Base-by-base conservation (phyloP, 345 rosid genomes). In the Salix suchowensis region DNA sequence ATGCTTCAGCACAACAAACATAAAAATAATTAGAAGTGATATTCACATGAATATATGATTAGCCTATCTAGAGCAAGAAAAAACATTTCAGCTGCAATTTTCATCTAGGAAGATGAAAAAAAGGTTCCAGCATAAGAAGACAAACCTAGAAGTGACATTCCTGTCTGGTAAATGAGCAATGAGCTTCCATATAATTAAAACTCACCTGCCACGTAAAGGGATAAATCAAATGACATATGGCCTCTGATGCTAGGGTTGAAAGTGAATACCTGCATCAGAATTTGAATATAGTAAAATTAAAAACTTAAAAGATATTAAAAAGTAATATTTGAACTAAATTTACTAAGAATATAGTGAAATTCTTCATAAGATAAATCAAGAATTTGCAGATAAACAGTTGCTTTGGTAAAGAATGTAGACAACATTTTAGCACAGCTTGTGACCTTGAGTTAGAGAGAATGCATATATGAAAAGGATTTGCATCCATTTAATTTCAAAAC, bases 141-240 rank as follows among this genome's bases (percentile, higher is more conserved):
- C 36, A n/a, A 40, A 76, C 44, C 40, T 37, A 24, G 1, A 58
- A 26, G 13, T 68, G 21, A 9, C 12, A 26, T 68, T 77, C 36
- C 7, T 65, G 34, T 19, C 12, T 7, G 42, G 64, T n/a, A 72
- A 32, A 7, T 10, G 28, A 76, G 32, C 28, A 74, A 34, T 30
- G 13, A 21, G 16, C 21, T 28, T 70, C 65, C 50, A 74, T 52
- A 7, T 48, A 60, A 30, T 69, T 65, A 28, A 62, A 62, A 34
- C 81, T 74, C 81, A 93, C 98, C 97, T 90, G 95, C 98, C 99
- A 93, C 82, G 95, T 84, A 80, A 93, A 92, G 73, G 99, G 99
- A 87, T 88, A 96, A 76, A 96, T 93, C 78, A 96, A 85, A 89
- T 93, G 98, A 80, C 98, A 93, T 83, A 96, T 89, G 78, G 93